Base-by-base conservation (phyloP, 148 eudicot species). In the Polygonum aviculare region DNA sequence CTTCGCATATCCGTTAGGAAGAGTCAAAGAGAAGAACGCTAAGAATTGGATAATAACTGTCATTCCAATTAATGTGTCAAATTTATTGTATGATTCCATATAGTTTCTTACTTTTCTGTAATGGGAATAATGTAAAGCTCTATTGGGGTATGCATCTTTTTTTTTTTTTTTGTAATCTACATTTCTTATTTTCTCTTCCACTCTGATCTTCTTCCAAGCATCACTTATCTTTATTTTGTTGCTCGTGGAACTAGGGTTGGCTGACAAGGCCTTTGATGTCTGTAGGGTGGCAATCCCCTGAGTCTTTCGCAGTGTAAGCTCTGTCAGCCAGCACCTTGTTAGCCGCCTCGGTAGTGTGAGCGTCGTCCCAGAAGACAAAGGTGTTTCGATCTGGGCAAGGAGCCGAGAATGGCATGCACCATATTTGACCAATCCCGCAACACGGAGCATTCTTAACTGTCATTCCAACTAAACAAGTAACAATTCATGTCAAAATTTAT, bases 341-440 rank as follows among this genome's bases (percentile, higher is more conserved):
- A 9, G 76, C 82, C 16, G 63, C 79, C 72, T 80, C 78, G 4
- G 78, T 80, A 1, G 78, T 74, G 60, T 80, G 82, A 8, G 78
- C 78, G 26, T 45, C 47, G 62, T 80, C 78, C 78, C 78, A 80
- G 51, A 26, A 80, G 8, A 60, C 82, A 31, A 51, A 76, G 8
- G 3, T 38, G 3, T 71, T 48, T 31, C 82, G 52, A 74, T 79
- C 8, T 19, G 3, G 9, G 72, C 72, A 71, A 78, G 85, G 57
- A 78, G 75, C 1, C 0, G 7, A n/a, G 35, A 9, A 50, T 26
- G 79, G 79, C 22, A 50, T 14, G 74, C 79, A 77, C 26, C 26
- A 77, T 50, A 77, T 15, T 4, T 77, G 26, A 16, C 62, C 62
- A 9, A 33, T 44, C 12, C 74, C 74, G 39, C 79, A 77, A 50